Percentiles rank a stretch among this genome's conserved stretches.
Evolutionary conservation across 371 early-diverging fungal genomes (phyloP).

Genomic region (Mucor saturninus): DNA sequence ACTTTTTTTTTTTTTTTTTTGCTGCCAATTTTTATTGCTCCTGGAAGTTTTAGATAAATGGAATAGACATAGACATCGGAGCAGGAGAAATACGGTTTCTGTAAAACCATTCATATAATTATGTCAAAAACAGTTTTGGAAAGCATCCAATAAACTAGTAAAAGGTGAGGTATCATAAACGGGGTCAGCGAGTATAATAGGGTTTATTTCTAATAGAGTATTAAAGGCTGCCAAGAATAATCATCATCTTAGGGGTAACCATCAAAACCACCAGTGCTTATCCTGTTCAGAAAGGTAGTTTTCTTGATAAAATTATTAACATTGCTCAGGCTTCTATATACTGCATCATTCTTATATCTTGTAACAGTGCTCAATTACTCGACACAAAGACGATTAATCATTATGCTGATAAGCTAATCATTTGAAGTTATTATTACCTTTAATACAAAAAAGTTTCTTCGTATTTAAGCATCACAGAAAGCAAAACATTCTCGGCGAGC

Average conservation of each 20-base stretch:
- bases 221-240: constrained; percentile 6
- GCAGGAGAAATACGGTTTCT: too few species aligned
- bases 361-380: constrained; percentile 2
- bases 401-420: constrained; percentile 8
- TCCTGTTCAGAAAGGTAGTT: constrained; percentile 3
- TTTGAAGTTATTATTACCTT: constrained; percentile 8
- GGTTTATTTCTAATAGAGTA: not conserved
- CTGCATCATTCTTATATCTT: constrained; percentile 9
- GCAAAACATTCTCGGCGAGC: constrained; percentile 19
- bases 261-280: not conserved
- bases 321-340: constrained; percentile 4
- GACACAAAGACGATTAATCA: constrained; percentile 3
- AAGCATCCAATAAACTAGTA: constrained; percentile 4
- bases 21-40: too few species aligned
- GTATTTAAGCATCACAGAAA: constrained; percentile 8
- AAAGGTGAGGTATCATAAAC: not conserved
- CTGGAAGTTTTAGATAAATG: too few species aligned
- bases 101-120: not conserved
- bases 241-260: constrained; percentile 2
- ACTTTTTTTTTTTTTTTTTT: too few species aligned
- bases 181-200: constrained; percentile 3
- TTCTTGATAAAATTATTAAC: constrained; percentile 5
- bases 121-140: constrained; percentile 3
- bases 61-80: too few species aligned
- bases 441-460: constrained; percentile 6